Evolutionary conservation across 2,329 filamentous ascomycete genomes (phyloP).

Genomic region (Fusarium brevicatenulatum): DNA sequence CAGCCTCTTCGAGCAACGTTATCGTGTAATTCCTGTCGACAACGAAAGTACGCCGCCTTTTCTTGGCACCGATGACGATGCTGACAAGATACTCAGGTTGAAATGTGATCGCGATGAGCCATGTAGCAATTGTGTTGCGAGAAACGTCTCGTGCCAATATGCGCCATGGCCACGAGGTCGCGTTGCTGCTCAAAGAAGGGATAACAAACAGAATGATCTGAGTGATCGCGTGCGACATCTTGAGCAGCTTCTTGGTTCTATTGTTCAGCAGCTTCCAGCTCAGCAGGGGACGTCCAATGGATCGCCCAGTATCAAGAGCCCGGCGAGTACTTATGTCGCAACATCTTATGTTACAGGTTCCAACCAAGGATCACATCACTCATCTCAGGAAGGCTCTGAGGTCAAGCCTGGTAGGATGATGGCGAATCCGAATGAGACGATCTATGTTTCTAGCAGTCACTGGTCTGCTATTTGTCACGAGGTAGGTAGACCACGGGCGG

Average conservation of each 20-base stretch:
- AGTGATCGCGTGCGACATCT: conserved; percentile 29
- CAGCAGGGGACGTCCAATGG: background rate
- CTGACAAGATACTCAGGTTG: conserved; percentile 3
- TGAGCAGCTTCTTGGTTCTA: conserved; percentile 29
- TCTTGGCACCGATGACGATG: background rate
- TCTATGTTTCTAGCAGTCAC: conserved; percentile 36
- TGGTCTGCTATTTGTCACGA: conserved; percentile 34
- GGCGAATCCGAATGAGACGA: conserved; percentile 28
- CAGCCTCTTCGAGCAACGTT: conserved; percentile 9
- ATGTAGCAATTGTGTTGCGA: conserved; percentile 32
- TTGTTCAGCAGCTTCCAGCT: conserved; percentile 25
- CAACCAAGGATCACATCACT: background rate
- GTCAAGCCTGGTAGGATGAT: conserved; percentile 28
- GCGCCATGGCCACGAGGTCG: conserved; percentile 21
- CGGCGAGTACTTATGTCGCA: background rate
- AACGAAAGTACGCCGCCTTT: conserved; percentile 4
- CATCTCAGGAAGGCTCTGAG: background rate
- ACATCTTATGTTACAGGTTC: background rate
- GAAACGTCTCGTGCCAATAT: conserved; percentile 30
- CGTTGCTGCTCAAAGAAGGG: background rate
- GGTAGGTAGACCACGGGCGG: fast-evolving
- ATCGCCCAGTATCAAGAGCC: background rate
- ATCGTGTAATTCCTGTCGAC: conserved; percentile 26
- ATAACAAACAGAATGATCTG: conserved; percentile 12
- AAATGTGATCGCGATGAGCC: conserved; percentile 38